phyloP scores from a whole-genome alignment of 495 filamentous ascomycete species.

The Aspergillus leporis region DNA sequence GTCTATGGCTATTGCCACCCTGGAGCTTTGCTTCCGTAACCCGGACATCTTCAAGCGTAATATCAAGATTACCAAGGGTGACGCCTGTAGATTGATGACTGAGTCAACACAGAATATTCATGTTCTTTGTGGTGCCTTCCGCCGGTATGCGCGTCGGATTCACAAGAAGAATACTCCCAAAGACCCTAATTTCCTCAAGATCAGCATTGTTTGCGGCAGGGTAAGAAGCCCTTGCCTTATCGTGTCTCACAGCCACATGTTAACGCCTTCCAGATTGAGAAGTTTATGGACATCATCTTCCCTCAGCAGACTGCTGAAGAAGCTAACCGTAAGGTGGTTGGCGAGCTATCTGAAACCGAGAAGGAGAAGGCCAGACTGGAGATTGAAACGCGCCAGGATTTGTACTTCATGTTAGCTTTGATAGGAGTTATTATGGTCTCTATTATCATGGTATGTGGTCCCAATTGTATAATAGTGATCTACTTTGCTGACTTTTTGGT shows the following conservation, averaged over 20 bases:
- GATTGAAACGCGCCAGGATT: constrained; percentile 54
- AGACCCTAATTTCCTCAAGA: constrained; percentile 92
- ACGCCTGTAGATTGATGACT: constrained; percentile 88
- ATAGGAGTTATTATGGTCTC: constrained; percentile 64
- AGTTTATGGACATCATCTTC: constrained; percentile 96
- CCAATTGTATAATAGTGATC: neutral
- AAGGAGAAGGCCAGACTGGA: constrained; percentile 50
- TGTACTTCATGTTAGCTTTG: constrained; percentile 62
- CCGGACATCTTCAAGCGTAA: constrained; percentile 82
- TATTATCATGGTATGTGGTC: constrained; percentile 62
- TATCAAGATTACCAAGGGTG: constrained; percentile 94
- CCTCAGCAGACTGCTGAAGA: constrained; percentile 64
- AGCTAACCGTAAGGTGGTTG: constrained; percentile 36
- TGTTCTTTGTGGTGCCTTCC: constrained; percentile 77
- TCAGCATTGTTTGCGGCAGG: constrained; percentile 87
- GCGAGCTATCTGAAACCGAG: constrained; percentile 44
- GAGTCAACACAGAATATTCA: constrained; percentile 87
- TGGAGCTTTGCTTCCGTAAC: constrained; percentile 90
- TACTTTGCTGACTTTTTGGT: constrained; percentile 14
- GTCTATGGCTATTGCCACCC: constrained; percentile 93
- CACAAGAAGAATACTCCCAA: constrained; percentile 92
- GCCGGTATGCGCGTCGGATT: constrained; percentile 72
- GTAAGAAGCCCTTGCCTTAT: constrained; percentile 47
- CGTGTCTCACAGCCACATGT: constrained; percentile 8
- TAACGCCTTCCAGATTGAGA: constrained; percentile 71